Evolutionary conservation across 768 basidiomycete genomes (phyloP).

Genomic region (Crassisporium funariophilum): DNA sequence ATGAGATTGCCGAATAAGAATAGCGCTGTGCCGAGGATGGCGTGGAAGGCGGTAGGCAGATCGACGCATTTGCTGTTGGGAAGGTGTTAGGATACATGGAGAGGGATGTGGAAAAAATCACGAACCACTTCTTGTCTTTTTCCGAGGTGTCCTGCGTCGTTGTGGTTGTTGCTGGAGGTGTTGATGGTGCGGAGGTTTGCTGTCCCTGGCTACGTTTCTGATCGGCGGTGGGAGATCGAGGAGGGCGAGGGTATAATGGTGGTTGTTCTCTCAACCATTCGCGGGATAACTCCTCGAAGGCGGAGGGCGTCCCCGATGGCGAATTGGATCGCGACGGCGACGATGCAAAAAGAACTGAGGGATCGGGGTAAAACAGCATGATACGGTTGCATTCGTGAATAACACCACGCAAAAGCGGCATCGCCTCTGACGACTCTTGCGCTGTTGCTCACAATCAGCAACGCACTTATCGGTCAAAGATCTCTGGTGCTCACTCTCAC

Average conservation of each 20-base stretch:
- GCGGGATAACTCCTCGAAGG: constrained; percentile 1
- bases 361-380: constrained; percentile 54
- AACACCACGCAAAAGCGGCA: constrained; percentile 60
- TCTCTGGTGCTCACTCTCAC: constrained; percentile 34
- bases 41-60: constrained; percentile 65
- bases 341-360: constrained; percentile 47
- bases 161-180: too few species aligned
- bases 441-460: constrained; percentile 24
- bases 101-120: not conserved
- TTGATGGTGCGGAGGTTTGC: not conserved
- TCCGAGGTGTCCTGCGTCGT: too few species aligned
- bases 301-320: not conserved
- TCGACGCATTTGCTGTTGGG: constrained; percentile 43
- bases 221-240: constrained; percentile 1
- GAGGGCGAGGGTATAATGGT: constrained; percentile 8
- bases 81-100: not conserved
- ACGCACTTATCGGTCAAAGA: not conserved
- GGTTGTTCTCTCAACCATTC: constrained; percentile 16
- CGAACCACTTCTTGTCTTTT: constrained; percentile 17
- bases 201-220: not conserved
- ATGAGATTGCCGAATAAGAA: constrained; percentile 67
- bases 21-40: constrained; percentile 63
- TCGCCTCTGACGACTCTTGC: constrained; percentile 49
- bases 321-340: constrained; percentile 6
- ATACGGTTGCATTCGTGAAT: constrained; percentile 73